Percentiles rank a stretch among this genome's conserved stretches.
Evolutionary conservation across 73 alveolate species (phyloP).

Genomic region (Paramecium pentaurelia): DNA sequence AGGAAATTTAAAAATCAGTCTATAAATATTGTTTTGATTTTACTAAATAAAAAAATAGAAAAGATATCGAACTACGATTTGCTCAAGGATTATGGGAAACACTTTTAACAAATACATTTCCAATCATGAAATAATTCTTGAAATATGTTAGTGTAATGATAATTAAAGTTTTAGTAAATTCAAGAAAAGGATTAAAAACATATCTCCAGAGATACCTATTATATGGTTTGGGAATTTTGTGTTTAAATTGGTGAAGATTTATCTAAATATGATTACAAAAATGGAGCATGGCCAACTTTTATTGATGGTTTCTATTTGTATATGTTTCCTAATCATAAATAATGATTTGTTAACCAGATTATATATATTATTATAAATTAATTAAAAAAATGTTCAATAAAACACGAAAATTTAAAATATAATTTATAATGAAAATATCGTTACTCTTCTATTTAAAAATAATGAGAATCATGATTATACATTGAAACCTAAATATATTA

Average conservation of each 20-base stretch:
- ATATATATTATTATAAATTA: no score
- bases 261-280: background rate
- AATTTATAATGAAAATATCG: no score
- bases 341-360: background rate
- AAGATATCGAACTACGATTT: background rate
- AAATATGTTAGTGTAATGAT: background rate
- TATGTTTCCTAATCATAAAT: background rate
- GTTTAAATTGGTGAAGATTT: background rate
- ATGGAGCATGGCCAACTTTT: slow-evolving; percentile 31
- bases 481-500: no score
- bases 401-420: no score
- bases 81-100: slow-evolving; percentile 47
- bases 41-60: background rate
- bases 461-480: no score
- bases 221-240: slow-evolving; percentile 23
- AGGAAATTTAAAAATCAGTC: background rate
- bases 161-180: background rate
- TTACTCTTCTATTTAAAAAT: no score
- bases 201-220: slow-evolving; percentile 10
- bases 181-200: background rate
- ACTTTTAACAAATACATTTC: background rate
- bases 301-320: background rate
- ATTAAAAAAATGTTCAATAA: no score
- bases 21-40: slow-evolving; percentile 21
- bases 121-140: background rate